Base-by-base conservation (phyloP, 768 basidiomycete genomes). In the Leucogyrophana mollusca region DNA sequence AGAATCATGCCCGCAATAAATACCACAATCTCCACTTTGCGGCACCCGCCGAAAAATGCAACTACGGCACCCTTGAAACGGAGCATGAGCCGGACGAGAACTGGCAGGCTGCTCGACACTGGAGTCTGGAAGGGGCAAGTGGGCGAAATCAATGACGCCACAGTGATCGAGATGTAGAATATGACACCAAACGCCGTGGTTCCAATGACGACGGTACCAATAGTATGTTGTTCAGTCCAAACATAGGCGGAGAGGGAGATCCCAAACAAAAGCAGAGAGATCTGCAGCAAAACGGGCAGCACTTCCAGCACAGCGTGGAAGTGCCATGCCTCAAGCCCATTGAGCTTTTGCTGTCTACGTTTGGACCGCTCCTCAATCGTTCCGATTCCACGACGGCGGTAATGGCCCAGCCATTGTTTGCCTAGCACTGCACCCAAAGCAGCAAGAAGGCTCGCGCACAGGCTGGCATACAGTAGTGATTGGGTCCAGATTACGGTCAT, bases 261-360 rank as follows among this genome's bases (percentile, higher is more conserved):
- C 9, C 40, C 36, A 35, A 59, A 59, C n/a, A 60, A 34, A 10
- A 60, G 35, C 25, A 60, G 49, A 1, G 57, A 60, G 23, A 59
- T 17, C 35, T 59, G 58, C 27, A 59, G 42, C 9, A 59, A 40
- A 6, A 50, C 43, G 2, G 57, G 58, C 1, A 59, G 40, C 5
- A 34, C n/a, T 30, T 47, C 45, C 34, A 59, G 34, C 32, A 51
- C 27, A 38, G 42, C 13, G 17, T 47, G 40, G 16, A 59, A 60
- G 18, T 41, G 45, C 57, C 57, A 59, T 9, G 38, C 18, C 18
- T 51, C 34, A 20, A 59, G 49, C 18, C 48, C 58, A 25, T 50
- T 48, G 17, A 54, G 23, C 24, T 58, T 52, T n/a, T 41, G 50
- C 27, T 59, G 54, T 4, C 51, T 50, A 34, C 44, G 36, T 17